Evolutionary conservation across 257 asterid species (phyloP), one percentile per base, ranked within the genome.

Genomic region (Anisodus tanguticus): DNA sequence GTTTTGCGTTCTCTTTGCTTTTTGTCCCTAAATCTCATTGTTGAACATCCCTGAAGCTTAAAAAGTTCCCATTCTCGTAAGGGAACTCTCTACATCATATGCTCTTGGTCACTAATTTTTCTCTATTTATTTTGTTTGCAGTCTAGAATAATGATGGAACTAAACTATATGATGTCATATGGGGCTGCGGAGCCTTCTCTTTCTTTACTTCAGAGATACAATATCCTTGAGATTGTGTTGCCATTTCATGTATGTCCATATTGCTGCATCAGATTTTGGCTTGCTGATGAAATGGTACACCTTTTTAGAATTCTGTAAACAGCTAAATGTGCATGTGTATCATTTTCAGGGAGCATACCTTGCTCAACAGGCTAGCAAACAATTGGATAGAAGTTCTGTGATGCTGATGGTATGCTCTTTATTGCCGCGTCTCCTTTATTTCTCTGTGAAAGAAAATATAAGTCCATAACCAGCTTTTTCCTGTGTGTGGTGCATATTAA

Each of bases 141-240:
- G 98, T 53, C 92, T 85, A 92, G 99, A 89, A 85, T 93, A 85
- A 74, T 67, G 86, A 74, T 93, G 93, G 99, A 95, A 90, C 58
- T 97, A 81, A 90, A 93, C 87, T 93, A 94, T 88, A 94, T 97
- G 98, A 92, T 97, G 57, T 92, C 99, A 37, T 97, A 92, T 88
- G 99, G 99, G 85, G 98, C 99, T 81, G 98, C 98, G 37, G 98
- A 86, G 88, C 90, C 93, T 89, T 95, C 99, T 84, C 84, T 97
- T 76, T 85, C 86, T 87, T 85, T 94, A 90, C 98, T 97, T 85
- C 87, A 87, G 86, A 92, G 89, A 90, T 97, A 90, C 89, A 92
- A 85, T 64, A 83, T 97, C 84, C 97, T 97, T n/a, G 93, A 93
- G 85, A 88, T 91, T 62, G 85, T 97, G 87, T 90, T 96, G 64